Base-by-base conservation (phyloP, 139 green algal genomes). In the Chlamydomonas asymmetrica region DNA sequence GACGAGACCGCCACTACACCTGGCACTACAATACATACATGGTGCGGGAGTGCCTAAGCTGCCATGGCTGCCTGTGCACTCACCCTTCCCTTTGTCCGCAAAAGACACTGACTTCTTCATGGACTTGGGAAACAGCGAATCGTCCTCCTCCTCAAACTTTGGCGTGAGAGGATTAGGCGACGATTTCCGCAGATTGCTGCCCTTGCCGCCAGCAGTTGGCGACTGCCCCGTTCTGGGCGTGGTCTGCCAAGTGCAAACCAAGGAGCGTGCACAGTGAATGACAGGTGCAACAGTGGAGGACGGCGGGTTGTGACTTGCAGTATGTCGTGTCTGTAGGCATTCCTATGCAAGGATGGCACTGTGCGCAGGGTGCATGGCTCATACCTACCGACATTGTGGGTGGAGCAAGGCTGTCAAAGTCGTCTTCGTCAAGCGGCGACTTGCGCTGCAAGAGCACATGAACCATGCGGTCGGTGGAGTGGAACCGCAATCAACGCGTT, bases 31-130 rank as follows among this genome's bases (percentile, higher is more conserved):
- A 18, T 9, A 48, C 32, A 31, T 23, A 18, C 31, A 31, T 72
- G 43, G 22, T 59, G 52, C 6, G 22, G 35, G 10, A 3, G 54
- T 18, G 63, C 0, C 7, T 27, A n/a, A 9, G 31, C 40, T 45
- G 5, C 29, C 57, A 59, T 57, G 4, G 25, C 4, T 65, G 40
- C 5, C 5, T 8, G 18, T 1, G n/a, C 5, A 65, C 34, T 10
- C 59, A 65, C 59, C 59, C 10, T 57, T 56, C n/a, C 32, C 7
- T 13, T 35, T 22, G 0, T 56, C 20, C 18, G 57, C 56, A 32
- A 71, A 71, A 0, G 64, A 71, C 41, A 70, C 63, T 0, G 63
- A 57, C n/a, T 70, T 70, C 63, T 70, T 70, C 63, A 70, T 70
- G 4, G 63, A 56, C 37, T 75, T 75, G 0, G 70, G 70, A 31